phyloP scores from a whole-genome alignment of 805 yeast species.

The Wilhelminamyces savonicus region DNA sequence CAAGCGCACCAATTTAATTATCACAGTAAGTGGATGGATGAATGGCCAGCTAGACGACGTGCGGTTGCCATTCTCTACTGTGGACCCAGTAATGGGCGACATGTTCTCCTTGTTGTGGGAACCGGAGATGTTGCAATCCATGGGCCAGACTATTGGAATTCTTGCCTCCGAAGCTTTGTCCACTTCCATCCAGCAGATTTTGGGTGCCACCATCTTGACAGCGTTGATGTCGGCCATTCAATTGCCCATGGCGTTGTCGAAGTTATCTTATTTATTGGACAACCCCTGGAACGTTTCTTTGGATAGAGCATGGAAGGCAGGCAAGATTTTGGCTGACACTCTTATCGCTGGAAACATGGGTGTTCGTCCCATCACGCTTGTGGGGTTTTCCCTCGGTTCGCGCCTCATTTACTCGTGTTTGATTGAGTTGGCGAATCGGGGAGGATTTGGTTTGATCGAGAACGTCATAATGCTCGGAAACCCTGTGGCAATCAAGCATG shows the following conservation, averaged over 20 bases:
- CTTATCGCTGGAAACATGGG: constrained; percentile 83
- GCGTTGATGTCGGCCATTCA: constrained; percentile 92
- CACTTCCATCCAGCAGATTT: constrained; percentile 89
- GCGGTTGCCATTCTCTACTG: constrained; percentile 89
- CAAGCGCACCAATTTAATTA: constrained; percentile 75
- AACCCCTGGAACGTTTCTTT: constrained; percentile 98
- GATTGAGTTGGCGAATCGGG: constrained; percentile 74
- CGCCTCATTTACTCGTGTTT: constrained; percentile 87
- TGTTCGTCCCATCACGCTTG: constrained; percentile 82
- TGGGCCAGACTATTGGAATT: constrained; percentile 93
- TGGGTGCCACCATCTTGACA: constrained; percentile 84
- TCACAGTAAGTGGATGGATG: constrained; percentile 98
- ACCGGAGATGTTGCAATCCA: constrained; percentile 92
- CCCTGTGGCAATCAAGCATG: constrained; percentile 74
- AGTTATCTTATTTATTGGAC: constrained; percentile 81
- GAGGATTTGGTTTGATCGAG: constrained; percentile 84
- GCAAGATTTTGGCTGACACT: constrained; percentile 85
- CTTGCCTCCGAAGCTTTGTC: constrained; percentile 90
- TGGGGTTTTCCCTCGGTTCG: constrained; percentile 93
- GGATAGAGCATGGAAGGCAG: constrained; percentile 97
- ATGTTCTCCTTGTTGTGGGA: constrained; percentile 91
- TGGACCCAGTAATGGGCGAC: constrained; percentile 98
- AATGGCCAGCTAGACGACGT: constrained; percentile 92
- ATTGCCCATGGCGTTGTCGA: constrained; percentile 85
- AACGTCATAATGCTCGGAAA: constrained; percentile 85